Evolutionary conservation across 257 asterid genomes (phyloP).

Genomic region (Mentha longifolia): DNA sequence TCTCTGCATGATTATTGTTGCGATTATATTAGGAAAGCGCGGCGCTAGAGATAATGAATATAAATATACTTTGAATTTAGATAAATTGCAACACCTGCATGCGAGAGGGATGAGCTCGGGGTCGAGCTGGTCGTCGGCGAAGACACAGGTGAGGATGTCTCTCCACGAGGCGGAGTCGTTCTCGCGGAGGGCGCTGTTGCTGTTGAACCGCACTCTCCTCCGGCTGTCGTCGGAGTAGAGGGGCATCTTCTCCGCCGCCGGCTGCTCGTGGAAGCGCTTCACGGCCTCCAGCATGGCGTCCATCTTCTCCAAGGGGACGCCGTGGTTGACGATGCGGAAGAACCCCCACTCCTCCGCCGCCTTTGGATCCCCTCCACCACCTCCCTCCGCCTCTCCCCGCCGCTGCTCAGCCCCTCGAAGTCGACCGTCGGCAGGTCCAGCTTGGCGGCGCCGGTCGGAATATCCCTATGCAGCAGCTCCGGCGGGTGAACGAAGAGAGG

Average conservation of each 20-base stretch:
- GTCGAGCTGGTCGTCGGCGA: constrained; percentile 30
- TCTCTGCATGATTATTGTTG: background rate
- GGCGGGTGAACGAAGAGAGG: constrained; percentile 39
- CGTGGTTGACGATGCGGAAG: constrained; percentile 43
- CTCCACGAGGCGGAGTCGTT: constrained; percentile 43
- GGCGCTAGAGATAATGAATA: no score
- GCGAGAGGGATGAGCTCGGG: constrained; percentile 29
- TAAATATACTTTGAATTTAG: no score
- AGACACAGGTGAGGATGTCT: constrained; percentile 34
- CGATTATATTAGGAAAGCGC: background rate
- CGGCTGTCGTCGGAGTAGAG: constrained; percentile 34
- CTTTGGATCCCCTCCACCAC: constrained; percentile 35
- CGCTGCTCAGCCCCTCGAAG: constrained; percentile 23
- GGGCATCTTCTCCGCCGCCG: constrained; percentile 26
- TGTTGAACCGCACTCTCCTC: constrained; percentile 34
- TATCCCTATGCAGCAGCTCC: background rate
- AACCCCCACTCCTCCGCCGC: constrained; percentile 45
- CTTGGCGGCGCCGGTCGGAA: background rate
- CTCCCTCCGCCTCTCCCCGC: background rate
- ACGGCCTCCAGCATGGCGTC: constrained; percentile 40
- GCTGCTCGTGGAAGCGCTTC: constrained; percentile 44
- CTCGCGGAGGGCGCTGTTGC: constrained; percentile 28
- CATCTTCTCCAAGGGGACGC: constrained; percentile 40
- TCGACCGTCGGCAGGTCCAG: constrained; percentile 42
- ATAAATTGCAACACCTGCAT: constrained; percentile 31